Base-by-base conservation (phyloP, 2,329 filamentous ascomycete species). In the Aspergillus sp. region DNA sequence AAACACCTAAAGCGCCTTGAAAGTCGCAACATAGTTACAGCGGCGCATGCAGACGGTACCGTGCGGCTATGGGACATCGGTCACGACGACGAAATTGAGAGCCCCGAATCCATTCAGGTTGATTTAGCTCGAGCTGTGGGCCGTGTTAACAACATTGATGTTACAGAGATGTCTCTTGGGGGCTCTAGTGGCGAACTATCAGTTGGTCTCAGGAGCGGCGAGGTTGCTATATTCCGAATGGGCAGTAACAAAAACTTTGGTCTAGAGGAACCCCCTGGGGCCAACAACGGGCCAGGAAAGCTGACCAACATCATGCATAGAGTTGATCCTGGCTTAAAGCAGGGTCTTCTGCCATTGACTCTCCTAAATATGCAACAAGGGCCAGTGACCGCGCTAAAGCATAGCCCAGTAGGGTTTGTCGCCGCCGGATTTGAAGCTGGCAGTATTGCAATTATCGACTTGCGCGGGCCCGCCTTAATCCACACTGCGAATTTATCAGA, bases 51-150 rank as follows among this genome's bases (percentile, higher is more conserved):
- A 3, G 95, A 99, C 74, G 91, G 93, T 53, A 96, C 90, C 0
- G 81, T 99, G n/a, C 84, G 93, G 33, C 80, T 98, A 6, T 99
- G 93, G 92, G 95, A 99, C 74, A 86, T 89, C 19, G 95, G 95
- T 0, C 90, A 96, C 68, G 90, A 86, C 14, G 95, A 99, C 69
- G 91, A 97, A 68, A 90, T 99, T 51, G 95, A 99, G 73, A 98
- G 98, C 67, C 82, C 86, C 12, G 80, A 82, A 4, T 82, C 91
- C 53, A 78, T 98, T 23, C 93, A 99, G 75, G 86, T 96, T 6
- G 93, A 99, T 68, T 80, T 98, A 39, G 89, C 90, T 6, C 84
- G 91, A 62, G 90, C 93, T 2, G 80, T 98, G 4, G 90, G 89
- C 52, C 86, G 91, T n/a, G 89, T 84, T 59, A 86, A 91, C 3